Conservation (phyloP, 1,284 basidiomycete genomes). For the Irpex sp. region DNA sequence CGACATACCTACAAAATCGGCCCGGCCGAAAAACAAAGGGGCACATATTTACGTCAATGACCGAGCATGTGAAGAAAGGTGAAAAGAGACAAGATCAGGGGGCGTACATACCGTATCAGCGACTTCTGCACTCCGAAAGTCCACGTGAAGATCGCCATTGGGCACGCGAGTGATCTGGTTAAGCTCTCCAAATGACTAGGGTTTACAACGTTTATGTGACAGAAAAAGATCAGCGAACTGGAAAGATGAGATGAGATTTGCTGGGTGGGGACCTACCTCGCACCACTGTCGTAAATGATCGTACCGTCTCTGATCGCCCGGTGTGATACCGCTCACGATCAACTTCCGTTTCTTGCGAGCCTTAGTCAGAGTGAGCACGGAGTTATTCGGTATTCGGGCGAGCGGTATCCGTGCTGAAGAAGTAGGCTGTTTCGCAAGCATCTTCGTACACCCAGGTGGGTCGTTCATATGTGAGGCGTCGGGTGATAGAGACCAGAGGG, state of each 20-base stretch:
- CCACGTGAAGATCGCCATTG: conserved; percentile 67
- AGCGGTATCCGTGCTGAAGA: conserved; percentile 20
- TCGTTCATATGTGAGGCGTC: conserved; percentile 34
- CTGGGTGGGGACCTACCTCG: conserved; percentile 40
- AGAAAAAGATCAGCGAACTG: neutral
- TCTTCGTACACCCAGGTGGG: conserved; percentile 26
- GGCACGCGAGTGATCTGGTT: conserved; percentile 63
- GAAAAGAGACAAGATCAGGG: neutral
- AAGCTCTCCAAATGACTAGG: conserved; percentile 66
- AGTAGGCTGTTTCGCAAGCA: conserved; percentile 20
- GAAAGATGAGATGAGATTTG: neutral
- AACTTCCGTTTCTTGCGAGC: conserved; percentile 30
- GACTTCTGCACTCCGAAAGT: conserved; percentile 66
- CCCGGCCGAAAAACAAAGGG: neutral
- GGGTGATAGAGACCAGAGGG: conserved; percentile 35
- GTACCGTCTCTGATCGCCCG: conserved; percentile 28
- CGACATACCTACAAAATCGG: conserved; percentile 56
- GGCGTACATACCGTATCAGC: conserved; percentile 59
- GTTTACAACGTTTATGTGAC: conserved; percentile 5
- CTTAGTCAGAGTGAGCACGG: conserved; percentile 22
- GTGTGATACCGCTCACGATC: conserved; percentile 33
- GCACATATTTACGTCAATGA: neutral
- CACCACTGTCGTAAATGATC: conserved; percentile 55
- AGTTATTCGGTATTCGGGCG: conserved; percentile 17
- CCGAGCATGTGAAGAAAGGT: neutral